Base-by-base conservation (phyloP, 140 eudicot genomes). In the Cichorium intybus region DNA sequence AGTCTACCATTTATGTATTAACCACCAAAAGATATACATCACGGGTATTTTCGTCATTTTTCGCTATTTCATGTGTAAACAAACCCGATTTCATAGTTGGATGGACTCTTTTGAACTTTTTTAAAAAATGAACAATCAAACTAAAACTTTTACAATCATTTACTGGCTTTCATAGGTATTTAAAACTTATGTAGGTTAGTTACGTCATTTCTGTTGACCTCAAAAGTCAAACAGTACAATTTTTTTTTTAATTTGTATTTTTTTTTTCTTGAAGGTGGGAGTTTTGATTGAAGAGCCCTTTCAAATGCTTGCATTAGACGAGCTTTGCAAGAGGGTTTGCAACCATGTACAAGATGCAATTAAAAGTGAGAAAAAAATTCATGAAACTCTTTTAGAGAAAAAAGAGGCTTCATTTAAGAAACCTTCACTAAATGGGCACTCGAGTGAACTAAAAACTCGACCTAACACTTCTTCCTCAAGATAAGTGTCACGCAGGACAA, bases 201-300 rank as follows among this genome's bases (percentile, higher is more conserved):
- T 50, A 31, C 34, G n/a, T 37, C 46, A 55, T 24, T 60, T 14
- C 6, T 11, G 48, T 31, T 48, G 43, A 24, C 14, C 46, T 12
- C 33, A 24, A 51, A 34, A 61, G 76, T 60, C 69, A 26, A 72
- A 29, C 35, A 61, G 20, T 39, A 8, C 27, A 22, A n/a, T n/a
- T 66, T 3, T 14, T 24, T 49, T 31, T 45, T 28, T 8, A 12
- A 50, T 68, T 56, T 26, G 17, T 46, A 29, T 9, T 46, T 0
- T 23, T 18, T 18, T 17, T 61, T 57, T 17, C 56, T 57, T 80
- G 77, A 77, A 93, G 99, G 99, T 93, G 56, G 99, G 99, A 67
- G 99, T 93, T 51, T 86, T 93, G 15, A 93, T 93, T 9, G 99
- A 93, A 80, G 99, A 93, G 73, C 99, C 99, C 22, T 93, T 93